Evolutionary conservation across 306 rosid species (phyloP).

Genomic region (Canavalia ensiformis): DNA sequence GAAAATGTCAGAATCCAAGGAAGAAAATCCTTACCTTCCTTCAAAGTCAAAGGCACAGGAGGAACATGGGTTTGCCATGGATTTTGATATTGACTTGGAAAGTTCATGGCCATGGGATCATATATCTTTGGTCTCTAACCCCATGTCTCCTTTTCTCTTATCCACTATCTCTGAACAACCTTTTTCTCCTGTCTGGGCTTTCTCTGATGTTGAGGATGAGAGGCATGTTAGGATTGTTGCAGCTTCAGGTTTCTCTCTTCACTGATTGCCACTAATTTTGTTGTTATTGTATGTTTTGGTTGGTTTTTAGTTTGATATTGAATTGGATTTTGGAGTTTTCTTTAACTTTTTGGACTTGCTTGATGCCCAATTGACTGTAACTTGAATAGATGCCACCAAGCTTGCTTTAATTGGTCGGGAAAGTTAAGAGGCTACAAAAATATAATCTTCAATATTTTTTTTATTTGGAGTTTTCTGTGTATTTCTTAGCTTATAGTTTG

Average conservation of each 20-base stretch:
- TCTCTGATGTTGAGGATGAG: slow-evolving; percentile 60
- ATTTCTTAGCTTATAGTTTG: not conserved
- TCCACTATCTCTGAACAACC: slow-evolving; percentile 63
- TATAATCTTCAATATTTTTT: not conserved
- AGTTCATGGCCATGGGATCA: slow-evolving; percentile 76
- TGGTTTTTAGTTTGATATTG: not conserved
- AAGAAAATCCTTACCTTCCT: slow-evolving; percentile 50
- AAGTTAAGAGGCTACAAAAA: slow-evolving; percentile 9
- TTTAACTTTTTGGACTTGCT: slow-evolving; percentile 21
- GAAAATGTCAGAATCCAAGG: slow-evolving; percentile 67
- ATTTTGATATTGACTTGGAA: slow-evolving; percentile 72
- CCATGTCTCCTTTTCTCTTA: slow-evolving; percentile 65
- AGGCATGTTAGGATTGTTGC: slow-evolving; percentile 35
- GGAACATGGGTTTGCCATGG: slow-evolving; percentile 60
- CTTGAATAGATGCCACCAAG: slow-evolving; percentile 29
- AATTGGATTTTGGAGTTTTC: slow-evolving; percentile 10
- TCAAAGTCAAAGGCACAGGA: slow-evolving; percentile 55
- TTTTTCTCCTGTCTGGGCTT: slow-evolving; percentile 72
- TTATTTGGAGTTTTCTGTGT: slow-evolving; percentile 22
- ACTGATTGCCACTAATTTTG: slow-evolving; percentile 46
- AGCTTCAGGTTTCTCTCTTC: slow-evolving; percentile 49
- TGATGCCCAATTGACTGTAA: slow-evolving; percentile 26
- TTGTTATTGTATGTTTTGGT: slow-evolving; percentile 50
- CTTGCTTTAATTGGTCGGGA: slow-evolving; percentile 37
- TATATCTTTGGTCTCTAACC: slow-evolving; percentile 54